These are phyloP conservation scores for Penicillium bialowiezense DNA, from an alignment of 495 filamentous ascomycete genomes.

Conservation along the genomic window DNA sequence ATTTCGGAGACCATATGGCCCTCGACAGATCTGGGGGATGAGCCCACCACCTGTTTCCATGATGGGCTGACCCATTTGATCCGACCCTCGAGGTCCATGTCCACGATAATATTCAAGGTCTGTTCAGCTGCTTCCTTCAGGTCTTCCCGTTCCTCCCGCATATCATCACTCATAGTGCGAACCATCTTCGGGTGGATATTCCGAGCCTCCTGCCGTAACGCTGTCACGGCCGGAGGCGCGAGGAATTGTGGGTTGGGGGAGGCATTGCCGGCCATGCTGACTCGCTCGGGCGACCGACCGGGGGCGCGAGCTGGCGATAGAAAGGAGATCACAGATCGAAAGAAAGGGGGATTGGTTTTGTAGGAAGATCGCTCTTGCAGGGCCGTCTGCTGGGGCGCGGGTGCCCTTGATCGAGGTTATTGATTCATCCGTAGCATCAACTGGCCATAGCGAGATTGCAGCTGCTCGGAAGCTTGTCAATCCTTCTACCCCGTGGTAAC, in stretches of 20 bases:
- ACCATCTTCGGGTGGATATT: slow-evolving; percentile 49
- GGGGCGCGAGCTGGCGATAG: neutral
- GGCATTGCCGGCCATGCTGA: slow-evolving; percentile 48
- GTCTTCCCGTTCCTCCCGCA: slow-evolving; percentile 81
- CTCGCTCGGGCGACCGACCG: slow-evolving; percentile 7
- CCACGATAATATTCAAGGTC: slow-evolving; percentile 91
- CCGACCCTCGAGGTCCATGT: slow-evolving; percentile 81
- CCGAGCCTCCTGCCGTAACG: slow-evolving; percentile 53
- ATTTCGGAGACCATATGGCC: slow-evolving; percentile 78
- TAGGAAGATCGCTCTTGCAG: slow-evolving; percentile 20
- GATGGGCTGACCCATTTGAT: slow-evolving; percentile 95
- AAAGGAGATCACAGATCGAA: slow-evolving; percentile 1
- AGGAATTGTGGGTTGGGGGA: slow-evolving; percentile 41
- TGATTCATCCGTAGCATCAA: slow-evolving; percentile 46
- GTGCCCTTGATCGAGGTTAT: slow-evolving; percentile 43
- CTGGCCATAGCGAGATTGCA: slow-evolving; percentile 35
- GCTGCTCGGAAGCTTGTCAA: slow-evolving; percentile 6
- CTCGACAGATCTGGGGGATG: slow-evolving; percentile 65
- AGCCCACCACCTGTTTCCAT: slow-evolving; percentile 93
- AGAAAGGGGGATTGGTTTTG: neutral
- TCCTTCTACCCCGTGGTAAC: slow-evolving; percentile 5
- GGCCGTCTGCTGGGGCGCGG: slow-evolving; percentile 51
- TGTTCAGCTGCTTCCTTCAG: slow-evolving; percentile 94
- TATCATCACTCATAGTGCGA: slow-evolving; percentile 62
- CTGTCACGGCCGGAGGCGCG: slow-evolving; percentile 50